These are phyloP conservation scores for Hypoxylon rickii DNA, from an alignment of 495 filamentous ascomycete species.

Conservation along the genomic window DNA sequence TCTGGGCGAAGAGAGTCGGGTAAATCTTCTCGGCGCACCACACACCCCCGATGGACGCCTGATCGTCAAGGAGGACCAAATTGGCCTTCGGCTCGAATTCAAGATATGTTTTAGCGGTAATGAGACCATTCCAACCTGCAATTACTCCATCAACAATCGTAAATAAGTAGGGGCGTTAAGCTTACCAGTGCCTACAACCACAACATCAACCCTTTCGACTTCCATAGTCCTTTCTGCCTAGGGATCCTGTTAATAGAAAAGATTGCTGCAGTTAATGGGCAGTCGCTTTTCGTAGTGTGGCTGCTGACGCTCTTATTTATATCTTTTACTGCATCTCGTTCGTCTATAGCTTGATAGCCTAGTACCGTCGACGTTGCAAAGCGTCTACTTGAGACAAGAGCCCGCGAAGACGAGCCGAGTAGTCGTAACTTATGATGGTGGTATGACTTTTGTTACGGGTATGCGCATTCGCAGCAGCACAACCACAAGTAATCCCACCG, in stretches of 20 bases:
- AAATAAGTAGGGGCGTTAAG: neutral
- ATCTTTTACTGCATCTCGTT: neutral
- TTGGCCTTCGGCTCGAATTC: slow-evolving; percentile 39
- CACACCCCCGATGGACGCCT: slow-evolving; percentile 45
- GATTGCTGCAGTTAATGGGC: neutral
- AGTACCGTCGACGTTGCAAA: neutral
- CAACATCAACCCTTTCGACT: neutral
- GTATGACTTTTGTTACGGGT: no score
- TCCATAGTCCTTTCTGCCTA: neutral
- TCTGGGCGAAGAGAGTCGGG: slow-evolving; percentile 47
- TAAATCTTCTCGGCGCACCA: slow-evolving; percentile 50
- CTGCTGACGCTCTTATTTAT: neutral
- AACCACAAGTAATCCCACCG: neutral
- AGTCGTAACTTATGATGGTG: no score
- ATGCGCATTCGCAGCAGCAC: neutral
- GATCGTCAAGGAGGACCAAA: slow-evolving; percentile 48
- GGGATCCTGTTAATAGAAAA: no score
- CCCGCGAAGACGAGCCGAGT: neutral
- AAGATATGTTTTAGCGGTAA: slow-evolving; percentile 52
- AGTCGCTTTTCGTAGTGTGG: neutral
- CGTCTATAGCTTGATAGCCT: neutral
- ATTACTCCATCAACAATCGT: neutral
- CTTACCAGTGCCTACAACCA: slow-evolving; percentile 3
- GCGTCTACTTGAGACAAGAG: neutral
- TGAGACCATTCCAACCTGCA: slow-evolving; percentile 50